phyloP scores from a whole-genome alignment of 768 basidiomycete species.

The Porpolomopsis calyptriformis region DNA sequence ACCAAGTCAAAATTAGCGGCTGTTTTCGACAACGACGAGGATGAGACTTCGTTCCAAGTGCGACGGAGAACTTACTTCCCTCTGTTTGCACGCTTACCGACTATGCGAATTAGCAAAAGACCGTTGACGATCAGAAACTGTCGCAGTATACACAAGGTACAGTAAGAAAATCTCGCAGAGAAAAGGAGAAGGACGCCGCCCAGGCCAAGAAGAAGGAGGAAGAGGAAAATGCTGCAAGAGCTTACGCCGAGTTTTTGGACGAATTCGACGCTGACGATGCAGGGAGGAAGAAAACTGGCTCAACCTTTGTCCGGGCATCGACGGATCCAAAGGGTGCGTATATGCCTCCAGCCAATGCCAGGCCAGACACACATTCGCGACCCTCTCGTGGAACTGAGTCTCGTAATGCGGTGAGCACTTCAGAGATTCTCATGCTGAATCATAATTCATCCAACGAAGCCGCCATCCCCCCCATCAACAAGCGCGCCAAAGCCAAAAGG shows the following conservation, averaged over 20 bases:
- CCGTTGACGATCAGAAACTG: slow-evolving; percentile 76
- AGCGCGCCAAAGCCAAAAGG: slow-evolving; percentile 70
- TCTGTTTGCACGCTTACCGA: slow-evolving; percentile 50
- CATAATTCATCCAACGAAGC: slow-evolving; percentile 23
- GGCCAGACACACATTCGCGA: slow-evolving; percentile 16
- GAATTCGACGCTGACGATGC: slow-evolving; percentile 69
- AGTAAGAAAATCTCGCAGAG: slow-evolving; percentile 78
- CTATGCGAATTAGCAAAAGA: slow-evolving; percentile 60
- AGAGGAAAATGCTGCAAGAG: slow-evolving; percentile 67
- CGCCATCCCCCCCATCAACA: slow-evolving; percentile 45
- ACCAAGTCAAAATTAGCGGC: slow-evolving; percentile 60
- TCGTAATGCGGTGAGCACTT: neutral
- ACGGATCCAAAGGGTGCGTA: slow-evolving; percentile 41
- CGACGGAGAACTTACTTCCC: slow-evolving; percentile 67
- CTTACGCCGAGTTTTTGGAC: slow-evolving; percentile 76
- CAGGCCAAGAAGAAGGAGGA: slow-evolving; percentile 83
- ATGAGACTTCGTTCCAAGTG: slow-evolving; percentile 83
- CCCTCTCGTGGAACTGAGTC: slow-evolving; percentile 3
- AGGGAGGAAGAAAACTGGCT: slow-evolving; percentile 37
- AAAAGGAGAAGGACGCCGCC: slow-evolving; percentile 87
- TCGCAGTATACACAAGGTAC: slow-evolving; percentile 82
- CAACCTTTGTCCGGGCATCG: slow-evolving; percentile 52
- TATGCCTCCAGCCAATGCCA: slow-evolving; percentile 29
- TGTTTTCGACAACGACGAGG: slow-evolving; percentile 79
- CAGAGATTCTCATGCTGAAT: neutral